Evolutionary conservation across 2,329 filamentous ascomycete species (phyloP).

Genomic region (Botrytis deweyae): DNA sequence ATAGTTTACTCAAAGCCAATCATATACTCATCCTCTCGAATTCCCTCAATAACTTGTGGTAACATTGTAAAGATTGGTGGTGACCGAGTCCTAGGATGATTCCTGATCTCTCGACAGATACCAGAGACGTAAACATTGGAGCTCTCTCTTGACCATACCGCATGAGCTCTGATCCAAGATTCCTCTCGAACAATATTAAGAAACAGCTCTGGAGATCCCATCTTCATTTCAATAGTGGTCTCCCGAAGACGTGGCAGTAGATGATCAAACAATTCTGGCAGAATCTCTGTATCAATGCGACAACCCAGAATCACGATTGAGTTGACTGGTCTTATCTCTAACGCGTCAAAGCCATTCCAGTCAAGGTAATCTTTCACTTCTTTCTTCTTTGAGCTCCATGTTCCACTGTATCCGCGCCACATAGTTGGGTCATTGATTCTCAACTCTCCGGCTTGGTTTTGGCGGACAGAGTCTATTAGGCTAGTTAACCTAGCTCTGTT

Average conservation of each 20-base stretch:
- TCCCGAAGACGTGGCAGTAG: neutral
- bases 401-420: neutral
- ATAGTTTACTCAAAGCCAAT: neutral
- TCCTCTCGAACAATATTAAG: neutral
- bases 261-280: neutral
- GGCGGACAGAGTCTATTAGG: neutral
- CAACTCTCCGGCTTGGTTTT: neutral
- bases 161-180: neutral
- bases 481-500: neutral
- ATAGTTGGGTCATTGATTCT: neutral
- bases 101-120: neutral
- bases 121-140: neutral
- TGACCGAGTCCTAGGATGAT: neutral
- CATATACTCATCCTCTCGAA: neutral
- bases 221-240: neutral
- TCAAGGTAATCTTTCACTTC: neutral
- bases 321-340: neutral
- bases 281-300: constrained; percentile 1
- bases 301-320: neutral
- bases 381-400: neutral
- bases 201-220: neutral
- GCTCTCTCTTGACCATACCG: neutral
- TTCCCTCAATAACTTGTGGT: neutral
- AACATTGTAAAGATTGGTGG: neutral
- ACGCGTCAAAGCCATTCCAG: neutral